These are phyloP conservation scores for Epichloe glyceriae DNA, from an alignment of 2,329 filamentous ascomycete species.

Conservation along the genomic window DNA sequence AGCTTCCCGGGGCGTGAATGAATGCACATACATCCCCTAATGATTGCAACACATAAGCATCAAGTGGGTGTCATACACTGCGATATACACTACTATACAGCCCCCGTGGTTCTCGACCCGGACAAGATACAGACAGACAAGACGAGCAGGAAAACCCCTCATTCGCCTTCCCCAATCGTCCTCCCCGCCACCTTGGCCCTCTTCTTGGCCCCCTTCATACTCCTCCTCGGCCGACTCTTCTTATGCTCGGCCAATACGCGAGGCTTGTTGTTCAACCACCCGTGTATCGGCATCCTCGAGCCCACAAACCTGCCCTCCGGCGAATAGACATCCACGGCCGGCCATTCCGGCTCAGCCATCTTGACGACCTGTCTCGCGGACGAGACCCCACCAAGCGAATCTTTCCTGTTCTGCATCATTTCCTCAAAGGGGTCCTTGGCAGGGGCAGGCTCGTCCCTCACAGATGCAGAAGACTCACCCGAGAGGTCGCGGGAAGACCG, in stretches of 20 bases:
- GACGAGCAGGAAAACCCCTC: too few species aligned
- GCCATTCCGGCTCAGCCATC: constrained; percentile 34
- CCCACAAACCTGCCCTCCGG: constrained; percentile 74
- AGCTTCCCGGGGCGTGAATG: not conserved
- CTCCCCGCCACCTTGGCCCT: constrained; percentile 18
- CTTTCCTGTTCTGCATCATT: constrained; percentile 16
- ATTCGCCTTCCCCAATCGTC: not conserved
- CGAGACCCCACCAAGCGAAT: not conserved
- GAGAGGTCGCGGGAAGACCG: not conserved
- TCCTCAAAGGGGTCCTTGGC: constrained; percentile 13
- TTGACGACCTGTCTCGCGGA: not conserved
- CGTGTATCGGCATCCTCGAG: constrained; percentile 54
- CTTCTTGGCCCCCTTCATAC: constrained; percentile 52
- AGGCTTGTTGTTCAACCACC: constrained; percentile 51
- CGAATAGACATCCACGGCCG: constrained; percentile 70
- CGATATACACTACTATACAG: too few species aligned
- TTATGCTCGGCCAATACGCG: constrained; percentile 33
- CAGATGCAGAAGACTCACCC: constrained; percentile 1
- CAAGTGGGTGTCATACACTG: too few species aligned
- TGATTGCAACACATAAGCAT: too few species aligned
- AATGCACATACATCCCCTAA: too few species aligned
- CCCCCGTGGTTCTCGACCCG: too few species aligned
- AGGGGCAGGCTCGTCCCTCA: not conserved
- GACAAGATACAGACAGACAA: too few species aligned
- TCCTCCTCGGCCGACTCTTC: constrained; percentile 47